Evolutionary conservation across 2,329 filamentous ascomycete species (phyloP).

Genomic region (Cladosporium sp.): DNA sequence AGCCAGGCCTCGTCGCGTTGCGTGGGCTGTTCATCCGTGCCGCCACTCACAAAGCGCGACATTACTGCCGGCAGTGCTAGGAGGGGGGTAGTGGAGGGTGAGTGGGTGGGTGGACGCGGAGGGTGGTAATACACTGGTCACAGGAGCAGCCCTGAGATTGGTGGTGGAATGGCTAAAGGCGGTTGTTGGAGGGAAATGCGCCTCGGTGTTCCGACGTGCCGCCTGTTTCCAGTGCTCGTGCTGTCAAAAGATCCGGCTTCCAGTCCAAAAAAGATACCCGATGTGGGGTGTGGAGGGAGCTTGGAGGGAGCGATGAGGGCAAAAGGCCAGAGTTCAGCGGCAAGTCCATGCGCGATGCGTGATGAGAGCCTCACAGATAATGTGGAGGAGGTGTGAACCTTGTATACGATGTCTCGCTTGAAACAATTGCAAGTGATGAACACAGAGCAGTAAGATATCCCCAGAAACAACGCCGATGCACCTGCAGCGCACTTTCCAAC

Average conservation of each 20-base stretch:
- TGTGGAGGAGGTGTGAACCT: conserved; percentile 1
- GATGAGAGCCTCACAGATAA: background rate
- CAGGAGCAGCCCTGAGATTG: background rate
- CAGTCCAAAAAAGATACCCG: conserved; percentile 3
- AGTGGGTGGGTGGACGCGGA: background rate
- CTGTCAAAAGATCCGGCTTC: background rate
- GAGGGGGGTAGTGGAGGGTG: background rate
- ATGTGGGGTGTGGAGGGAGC: conserved; percentile 7
- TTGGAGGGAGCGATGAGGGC: background rate
- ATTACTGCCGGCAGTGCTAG: conserved; percentile 31
- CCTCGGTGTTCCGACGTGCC: conserved; percentile 8
- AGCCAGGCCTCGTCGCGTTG: conserved; percentile 62
- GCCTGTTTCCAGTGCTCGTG: background rate
- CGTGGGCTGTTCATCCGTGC: conserved; percentile 47
- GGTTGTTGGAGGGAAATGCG: background rate
- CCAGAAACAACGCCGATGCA: background rate
- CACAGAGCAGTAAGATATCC: background rate
- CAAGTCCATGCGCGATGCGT: background rate
- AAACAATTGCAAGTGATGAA: no score
- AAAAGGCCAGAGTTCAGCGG: background rate
- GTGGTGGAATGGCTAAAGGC: background rate
- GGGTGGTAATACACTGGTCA: conserved; percentile 3
- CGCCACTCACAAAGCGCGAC: conserved; percentile 56
- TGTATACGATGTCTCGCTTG: background rate
- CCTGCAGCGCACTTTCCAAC: background rate